phyloP scores from a whole-genome alignment of 2,329 filamentous ascomycete species.

The Beauveria varroae region DNA sequence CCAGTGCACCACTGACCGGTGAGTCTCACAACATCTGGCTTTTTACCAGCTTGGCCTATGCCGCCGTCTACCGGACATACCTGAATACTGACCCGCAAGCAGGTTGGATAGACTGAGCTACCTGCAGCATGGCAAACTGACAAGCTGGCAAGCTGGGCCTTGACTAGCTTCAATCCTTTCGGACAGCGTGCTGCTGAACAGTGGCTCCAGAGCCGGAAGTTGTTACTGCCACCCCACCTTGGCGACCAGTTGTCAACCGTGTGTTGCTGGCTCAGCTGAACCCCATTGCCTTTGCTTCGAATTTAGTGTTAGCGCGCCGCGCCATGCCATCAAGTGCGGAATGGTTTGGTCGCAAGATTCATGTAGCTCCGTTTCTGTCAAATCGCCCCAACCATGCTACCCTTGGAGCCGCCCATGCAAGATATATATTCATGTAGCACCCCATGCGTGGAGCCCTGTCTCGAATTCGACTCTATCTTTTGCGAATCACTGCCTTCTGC shows the following conservation, averaged over 20 bases:
- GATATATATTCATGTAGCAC: slow-evolving; percentile 10
- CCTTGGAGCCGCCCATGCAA: slow-evolving; percentile 3
- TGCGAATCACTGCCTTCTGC: neutral
- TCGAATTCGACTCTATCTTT: slow-evolving; percentile 3
- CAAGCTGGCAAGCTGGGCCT: neutral
- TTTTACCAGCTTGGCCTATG: neutral
- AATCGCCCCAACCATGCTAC: slow-evolving; percentile 5
- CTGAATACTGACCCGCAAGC: neutral
- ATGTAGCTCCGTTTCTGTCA: slow-evolving; percentile 11
- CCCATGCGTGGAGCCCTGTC: slow-evolving; percentile 8
- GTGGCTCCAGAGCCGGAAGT: neutral
- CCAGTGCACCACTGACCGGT: neutral
- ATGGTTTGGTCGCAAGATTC: slow-evolving; percentile 10
- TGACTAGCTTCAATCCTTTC: neutral
- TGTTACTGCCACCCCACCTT: slow-evolving; percentile 11
- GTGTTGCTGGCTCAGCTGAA: slow-evolving; percentile 12
- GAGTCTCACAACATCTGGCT: slow-evolving; percentile 4
- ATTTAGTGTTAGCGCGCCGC: slow-evolving; percentile 8
- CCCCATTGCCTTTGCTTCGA: slow-evolving; percentile 6
- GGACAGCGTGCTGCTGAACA: slow-evolving; percentile 1
- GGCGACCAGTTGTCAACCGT: slow-evolving; percentile 2
- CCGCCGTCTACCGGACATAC: neutral
- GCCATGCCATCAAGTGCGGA: slow-evolving; percentile 8
- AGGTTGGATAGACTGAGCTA: neutral
- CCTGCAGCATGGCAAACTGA: neutral